A percentile compares a stretch with the other conserved stretches of the same genome.
Evolutionary conservation across 257 asterid genomes (phyloP).

Genomic region (Nyctanthes arbortristis): DNA sequence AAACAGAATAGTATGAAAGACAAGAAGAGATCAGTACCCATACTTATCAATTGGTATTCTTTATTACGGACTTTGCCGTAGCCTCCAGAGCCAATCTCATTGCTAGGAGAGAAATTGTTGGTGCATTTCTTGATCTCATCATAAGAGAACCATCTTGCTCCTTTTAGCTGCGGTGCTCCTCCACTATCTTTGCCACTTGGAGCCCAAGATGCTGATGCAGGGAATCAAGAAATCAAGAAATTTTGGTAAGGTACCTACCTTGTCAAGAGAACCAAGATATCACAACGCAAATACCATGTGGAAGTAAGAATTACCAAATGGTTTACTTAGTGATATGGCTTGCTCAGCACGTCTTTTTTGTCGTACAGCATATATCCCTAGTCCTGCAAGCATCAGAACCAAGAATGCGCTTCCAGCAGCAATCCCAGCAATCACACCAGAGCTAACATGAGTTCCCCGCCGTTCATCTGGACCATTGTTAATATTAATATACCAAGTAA

Average conservation of each 20-base stretch:
- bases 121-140: constrained; percentile 92
- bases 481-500: constrained; percentile 1
- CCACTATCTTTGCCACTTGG: constrained; percentile 86
- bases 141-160: constrained; percentile 91
- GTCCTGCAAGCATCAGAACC: constrained; percentile 58
- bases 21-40: background rate
- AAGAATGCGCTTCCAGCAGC: constrained; percentile 66
- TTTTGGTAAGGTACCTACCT: background rate
- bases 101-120: constrained; percentile 66
- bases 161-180: constrained; percentile 95
- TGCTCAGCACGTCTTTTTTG: constrained; percentile 86
- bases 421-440: constrained; percentile 58
- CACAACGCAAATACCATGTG: background rate
- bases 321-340: constrained; percentile 77
- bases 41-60: background rate
- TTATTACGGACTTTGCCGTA: constrained; percentile 71
- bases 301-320: constrained; percentile 64
- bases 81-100: constrained; percentile 94
- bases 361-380: constrained; percentile 64
- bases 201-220: constrained; percentile 74
- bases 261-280: background rate
- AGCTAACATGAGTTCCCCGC: constrained; percentile 46
- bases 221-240: constrained; percentile 20
- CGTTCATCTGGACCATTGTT: constrained; percentile 44
- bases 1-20: background rate